These are phyloP conservation scores for Excoecaria agallocha DNA, from an alignment of 345 rosid species.

Conservation along the genomic window DNA sequence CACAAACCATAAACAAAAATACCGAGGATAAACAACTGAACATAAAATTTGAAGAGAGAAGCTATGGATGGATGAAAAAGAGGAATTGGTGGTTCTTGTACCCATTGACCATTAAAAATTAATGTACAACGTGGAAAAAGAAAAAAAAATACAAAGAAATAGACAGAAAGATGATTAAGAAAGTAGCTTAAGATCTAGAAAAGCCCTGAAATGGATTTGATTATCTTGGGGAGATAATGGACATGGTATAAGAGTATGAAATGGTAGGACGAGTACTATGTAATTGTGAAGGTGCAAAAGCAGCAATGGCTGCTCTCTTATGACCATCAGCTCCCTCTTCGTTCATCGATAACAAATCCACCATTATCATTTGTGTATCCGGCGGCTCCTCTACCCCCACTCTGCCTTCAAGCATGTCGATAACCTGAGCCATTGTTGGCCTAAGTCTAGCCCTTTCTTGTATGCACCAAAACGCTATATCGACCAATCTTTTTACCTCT, in stretches of 20 bases:
- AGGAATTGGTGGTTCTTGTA: neutral
- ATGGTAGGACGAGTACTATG: conserved; percentile 23
- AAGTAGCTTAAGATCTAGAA: neutral
- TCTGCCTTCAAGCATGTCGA: conserved; percentile 84
- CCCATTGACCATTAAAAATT: neutral
- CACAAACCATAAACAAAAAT: no score
- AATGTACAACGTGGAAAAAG: neutral
- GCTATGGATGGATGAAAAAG: neutral
- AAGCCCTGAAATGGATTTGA: no score
- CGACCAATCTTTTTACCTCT: conserved; percentile 49
- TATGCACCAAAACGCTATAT: conserved; percentile 83
- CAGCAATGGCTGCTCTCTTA: conserved; percentile 13
- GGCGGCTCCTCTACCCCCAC: conserved; percentile 66
- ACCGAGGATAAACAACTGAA: neutral
- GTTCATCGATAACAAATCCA: conserved; percentile 57
- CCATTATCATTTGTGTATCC: conserved; percentile 55
- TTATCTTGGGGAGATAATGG: conserved; percentile 57
- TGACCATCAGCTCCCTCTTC: conserved; percentile 27
- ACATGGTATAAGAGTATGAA: conserved; percentile 45
- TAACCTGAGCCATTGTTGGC: conserved; percentile 64
- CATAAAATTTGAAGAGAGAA: neutral
- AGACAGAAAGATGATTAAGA: neutral
- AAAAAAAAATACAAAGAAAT: neutral
- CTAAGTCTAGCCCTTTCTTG: conserved; percentile 64
- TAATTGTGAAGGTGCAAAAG: conserved; percentile 13